Conservation (phyloP, 768 basidiomycete genomes). For the Naematelia encephala region DNA sequence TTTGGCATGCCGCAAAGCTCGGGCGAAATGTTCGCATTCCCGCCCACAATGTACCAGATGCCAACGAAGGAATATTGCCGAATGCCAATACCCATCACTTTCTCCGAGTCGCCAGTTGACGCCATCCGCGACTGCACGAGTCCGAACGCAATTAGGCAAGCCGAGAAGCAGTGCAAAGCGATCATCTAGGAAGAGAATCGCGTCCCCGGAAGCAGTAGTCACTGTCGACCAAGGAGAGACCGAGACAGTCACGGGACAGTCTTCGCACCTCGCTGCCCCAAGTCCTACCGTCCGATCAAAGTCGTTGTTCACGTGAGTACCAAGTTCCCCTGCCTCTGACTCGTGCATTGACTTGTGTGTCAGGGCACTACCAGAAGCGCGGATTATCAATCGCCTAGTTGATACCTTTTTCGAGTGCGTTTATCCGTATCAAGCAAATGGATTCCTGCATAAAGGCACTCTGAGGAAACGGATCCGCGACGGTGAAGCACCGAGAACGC, state of each 20-base stretch:
- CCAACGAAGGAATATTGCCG: not conserved
- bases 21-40: not conserved
- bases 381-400: not conserved
- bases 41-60: not conserved
- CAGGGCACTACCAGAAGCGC: not conserved
- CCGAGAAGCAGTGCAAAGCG: too few species aligned
- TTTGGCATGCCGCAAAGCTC: not conserved
- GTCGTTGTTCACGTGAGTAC: not conserved
- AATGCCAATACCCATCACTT: not conserved
- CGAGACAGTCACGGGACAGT: too few species aligned
- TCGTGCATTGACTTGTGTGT: not conserved
- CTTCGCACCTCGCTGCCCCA: too few species aligned
- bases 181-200: too few species aligned
- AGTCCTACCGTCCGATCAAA: too few species aligned
- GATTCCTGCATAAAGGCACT: not conserved
- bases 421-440: conserved; percentile 4
- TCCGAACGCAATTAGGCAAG: not conserved
- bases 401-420: conserved; percentile 1
- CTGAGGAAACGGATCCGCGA: not conserved
- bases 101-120: not conserved
- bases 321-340: not conserved
- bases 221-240: too few species aligned
- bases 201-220: too few species aligned
- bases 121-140: not conserved
- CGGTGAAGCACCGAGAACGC: not conserved